Base-by-base conservation (phyloP, 2,329 filamentous ascomycete species). In the Colletotrichum aenigma region DNA sequence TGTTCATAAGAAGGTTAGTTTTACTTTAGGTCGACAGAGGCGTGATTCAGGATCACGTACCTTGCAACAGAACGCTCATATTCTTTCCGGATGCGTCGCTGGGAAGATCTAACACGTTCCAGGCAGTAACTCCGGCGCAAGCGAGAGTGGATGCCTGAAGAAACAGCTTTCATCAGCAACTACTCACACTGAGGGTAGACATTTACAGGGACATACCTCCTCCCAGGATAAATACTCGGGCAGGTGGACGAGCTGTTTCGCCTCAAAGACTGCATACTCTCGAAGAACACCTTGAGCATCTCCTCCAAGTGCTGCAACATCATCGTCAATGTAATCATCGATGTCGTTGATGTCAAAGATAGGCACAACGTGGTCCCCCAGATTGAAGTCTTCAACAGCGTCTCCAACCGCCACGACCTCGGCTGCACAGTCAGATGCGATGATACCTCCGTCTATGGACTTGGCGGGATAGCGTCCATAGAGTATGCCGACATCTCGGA, bases 401-500 rank as follows among this genome's bases (percentile, higher is more conserved):
- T 64, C 13, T 2, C 81, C 80, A 4, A 79, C 32, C 12, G 78
- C 78, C 10, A 78, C 77, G 6, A 81, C 80, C 75, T 80, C 78
- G 10, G 76, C 80, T 4, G 77, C 75, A 34, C 68, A 71, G 71
- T 81, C 80, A 9, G 79, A 80, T 13, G 60, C 72, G 0, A 78
- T 64, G 26, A 82, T 77, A 43, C 80, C 80, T 5, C 65, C 36
- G 0, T 76, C 62, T 24, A 74, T 18, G 12, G 71, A 65, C 12
- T 71, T 32, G 3, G 74, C 48, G 1, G 78, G 78, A 71, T 82
- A 82, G 10, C 65, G 71, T 7, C 80, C 81, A 69, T 79, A 68
- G n/a, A 81, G 66, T 77, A 82, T 81, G 18, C 48, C 77, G 2
- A 79, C 77, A n/a, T 82, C 81, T 24, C 81, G 78, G 52, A 73